These are phyloP conservation scores for Penicillium goetzii DNA, from an alignment of 495 filamentous ascomycete species.

Conservation along the genomic window DNA sequence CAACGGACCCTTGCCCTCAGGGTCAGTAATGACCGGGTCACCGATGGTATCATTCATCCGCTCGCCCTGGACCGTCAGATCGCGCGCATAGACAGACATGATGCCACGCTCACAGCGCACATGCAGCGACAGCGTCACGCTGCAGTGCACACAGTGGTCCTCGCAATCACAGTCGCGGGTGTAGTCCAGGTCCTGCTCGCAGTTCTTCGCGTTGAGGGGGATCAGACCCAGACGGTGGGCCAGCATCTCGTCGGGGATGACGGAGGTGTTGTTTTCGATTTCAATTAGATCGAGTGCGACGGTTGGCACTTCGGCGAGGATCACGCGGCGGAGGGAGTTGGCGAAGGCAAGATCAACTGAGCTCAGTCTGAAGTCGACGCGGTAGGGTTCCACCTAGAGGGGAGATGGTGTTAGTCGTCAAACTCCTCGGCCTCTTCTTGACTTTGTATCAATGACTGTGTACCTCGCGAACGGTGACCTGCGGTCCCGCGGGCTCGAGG, in stretches of 20 bases:
- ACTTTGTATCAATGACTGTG: neutral
- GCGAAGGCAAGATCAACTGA: slow-evolving; percentile 86
- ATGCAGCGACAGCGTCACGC: slow-evolving; percentile 78
- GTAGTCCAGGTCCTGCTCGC: slow-evolving; percentile 81
- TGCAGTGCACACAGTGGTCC: slow-evolving; percentile 86
- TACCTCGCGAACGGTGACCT: slow-evolving; percentile 74
- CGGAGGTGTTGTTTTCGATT: slow-evolving; percentile 89
- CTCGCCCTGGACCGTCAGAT: slow-evolving; percentile 68
- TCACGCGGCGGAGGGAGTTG: slow-evolving; percentile 89
- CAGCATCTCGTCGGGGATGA: slow-evolving; percentile 94
- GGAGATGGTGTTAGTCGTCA: slow-evolving; percentile 8
- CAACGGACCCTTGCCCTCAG: slow-evolving; percentile 75
- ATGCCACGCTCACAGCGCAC: slow-evolving; percentile 81
- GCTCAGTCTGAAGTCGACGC: slow-evolving; percentile 80
- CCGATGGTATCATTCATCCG: slow-evolving; percentile 75
- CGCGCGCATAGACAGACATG: slow-evolving; percentile 88
- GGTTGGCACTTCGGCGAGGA: slow-evolving; percentile 93
- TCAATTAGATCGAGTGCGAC: slow-evolving; percentile 95
- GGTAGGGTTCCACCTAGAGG: slow-evolving; percentile 63
- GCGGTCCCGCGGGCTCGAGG: slow-evolving; percentile 66
- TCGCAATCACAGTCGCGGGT: slow-evolving; percentile 97
- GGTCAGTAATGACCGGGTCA: slow-evolving; percentile 82
- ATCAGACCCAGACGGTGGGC: slow-evolving; percentile 90
- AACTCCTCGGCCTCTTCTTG: neutral
- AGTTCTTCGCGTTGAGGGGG: slow-evolving; percentile 80